These are phyloP conservation scores for Eudorina sp. DNA, from an alignment of 139 green algal genomes.

Conservation along the genomic window DNA sequence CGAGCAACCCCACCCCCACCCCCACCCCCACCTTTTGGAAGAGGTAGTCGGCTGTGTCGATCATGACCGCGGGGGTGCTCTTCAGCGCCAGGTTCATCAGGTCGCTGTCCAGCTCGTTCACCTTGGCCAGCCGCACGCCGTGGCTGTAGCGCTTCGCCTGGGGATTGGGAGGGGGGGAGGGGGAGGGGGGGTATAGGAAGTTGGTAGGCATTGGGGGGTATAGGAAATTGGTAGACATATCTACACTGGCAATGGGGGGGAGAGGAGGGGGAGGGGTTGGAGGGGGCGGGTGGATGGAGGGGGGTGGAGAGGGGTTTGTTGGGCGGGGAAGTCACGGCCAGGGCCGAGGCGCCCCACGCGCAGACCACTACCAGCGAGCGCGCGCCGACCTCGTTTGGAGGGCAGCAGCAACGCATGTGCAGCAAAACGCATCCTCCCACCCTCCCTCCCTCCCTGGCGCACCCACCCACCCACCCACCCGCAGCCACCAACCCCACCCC, in stretches of 20 bases:
- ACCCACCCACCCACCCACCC: no score
- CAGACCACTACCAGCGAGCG: no score
- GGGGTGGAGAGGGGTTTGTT: no score
- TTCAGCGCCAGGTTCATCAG: constrained; percentile 67
- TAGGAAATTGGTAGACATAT: no score
- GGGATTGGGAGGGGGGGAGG: not conserved
- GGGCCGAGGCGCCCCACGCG: not conserved
- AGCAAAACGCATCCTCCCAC: not conserved
- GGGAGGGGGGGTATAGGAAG: not conserved
- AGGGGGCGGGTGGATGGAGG: not conserved
- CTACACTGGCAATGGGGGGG: no score
- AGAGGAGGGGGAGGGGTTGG: not conserved
- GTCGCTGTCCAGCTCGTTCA: constrained; percentile 61
- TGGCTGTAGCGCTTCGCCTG: constrained; percentile 71
- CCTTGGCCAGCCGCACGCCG: constrained; percentile 69
- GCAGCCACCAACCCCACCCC: not conserved
- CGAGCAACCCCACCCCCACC: not conserved
- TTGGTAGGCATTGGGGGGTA: not conserved
- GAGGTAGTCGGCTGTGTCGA: constrained; percentile 75
- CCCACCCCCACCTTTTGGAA: constrained; percentile 49
- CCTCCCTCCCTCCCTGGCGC: not conserved
- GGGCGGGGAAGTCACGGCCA: not conserved
- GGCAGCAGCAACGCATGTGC: no score
- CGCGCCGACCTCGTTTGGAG: no score
- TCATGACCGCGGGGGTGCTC: constrained; percentile 69